Conservation (phyloP, 1,284 basidiomycete genomes). For the Cerrena zonata region DNA sequence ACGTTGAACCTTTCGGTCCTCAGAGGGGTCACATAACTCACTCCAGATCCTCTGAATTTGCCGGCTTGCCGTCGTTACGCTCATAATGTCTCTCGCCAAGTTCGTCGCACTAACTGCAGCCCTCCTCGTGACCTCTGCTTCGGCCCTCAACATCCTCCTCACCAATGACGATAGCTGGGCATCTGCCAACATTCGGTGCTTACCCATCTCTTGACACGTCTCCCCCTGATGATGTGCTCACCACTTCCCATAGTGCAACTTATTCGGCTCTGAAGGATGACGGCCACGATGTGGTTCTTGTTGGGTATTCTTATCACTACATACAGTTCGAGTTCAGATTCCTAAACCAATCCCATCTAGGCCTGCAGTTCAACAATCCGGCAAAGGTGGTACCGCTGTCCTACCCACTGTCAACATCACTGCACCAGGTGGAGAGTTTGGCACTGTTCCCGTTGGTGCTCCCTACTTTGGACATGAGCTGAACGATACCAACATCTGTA, state of each 20-base stretch:
- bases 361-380: conserved; percentile 26
- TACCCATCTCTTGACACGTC: too few relatives aligned
- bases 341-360: conserved; percentile 10
- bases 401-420: conserved; percentile 26
- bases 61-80: neutral
- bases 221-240: neutral
- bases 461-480: conserved; percentile 24
- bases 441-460: conserved; percentile 22
- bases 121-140: neutral
- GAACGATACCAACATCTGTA: conserved; percentile 22
- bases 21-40: too few relatives aligned
- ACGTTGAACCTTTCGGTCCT: too few relatives aligned
- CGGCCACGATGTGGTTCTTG: conserved; percentile 24
- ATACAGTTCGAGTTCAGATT: neutral
- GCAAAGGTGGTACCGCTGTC: conserved; percentile 26
- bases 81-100: neutral
- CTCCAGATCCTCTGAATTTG: neutral
- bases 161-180: conserved; percentile 30
- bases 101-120: neutral
- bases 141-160: conserved; percentile 23
- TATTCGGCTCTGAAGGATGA: conserved; percentile 20
- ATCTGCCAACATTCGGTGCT: conserved; percentile 28
- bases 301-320: conserved; percentile 16
- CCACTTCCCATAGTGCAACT: conserved; percentile 16
- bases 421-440: conserved; percentile 25